These are phyloP conservation scores for Acanthamoeba pearcei DNA, from an alignment of 208 protist species.

Conservation along the genomic window DNA sequence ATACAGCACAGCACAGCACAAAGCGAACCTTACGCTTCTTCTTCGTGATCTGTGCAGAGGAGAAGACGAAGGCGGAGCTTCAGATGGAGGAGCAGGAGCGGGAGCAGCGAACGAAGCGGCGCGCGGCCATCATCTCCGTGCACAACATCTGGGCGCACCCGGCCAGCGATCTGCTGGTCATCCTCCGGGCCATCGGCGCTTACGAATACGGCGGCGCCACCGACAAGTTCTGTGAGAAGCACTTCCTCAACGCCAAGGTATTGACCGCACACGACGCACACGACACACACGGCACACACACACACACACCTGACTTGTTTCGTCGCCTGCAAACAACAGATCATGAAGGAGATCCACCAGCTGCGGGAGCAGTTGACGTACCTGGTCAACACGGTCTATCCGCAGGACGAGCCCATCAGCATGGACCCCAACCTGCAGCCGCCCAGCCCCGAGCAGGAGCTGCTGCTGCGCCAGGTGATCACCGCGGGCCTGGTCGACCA, in stretches of 20 bases:
- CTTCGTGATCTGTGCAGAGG: background rate
- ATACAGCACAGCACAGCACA: no score
- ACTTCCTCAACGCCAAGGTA: conserved; percentile 73
- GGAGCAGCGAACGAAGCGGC: conserved; percentile 7
- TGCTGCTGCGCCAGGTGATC: conserved; percentile 73
- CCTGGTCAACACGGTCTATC: conserved; percentile 38
- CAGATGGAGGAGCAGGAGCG: conserved; percentile 15
- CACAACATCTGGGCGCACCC: conserved; percentile 68
- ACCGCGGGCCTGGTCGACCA: conserved; percentile 57
- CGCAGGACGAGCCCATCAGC: conserved; percentile 40
- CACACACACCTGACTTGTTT: background rate
- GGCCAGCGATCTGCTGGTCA: conserved; percentile 57
- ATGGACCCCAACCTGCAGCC: conserved; percentile 51
- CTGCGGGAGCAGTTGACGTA: conserved; percentile 67
- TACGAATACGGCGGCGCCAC: conserved; percentile 69
- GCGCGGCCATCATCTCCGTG: conserved; percentile 9
- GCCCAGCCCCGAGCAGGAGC: conserved; percentile 56
- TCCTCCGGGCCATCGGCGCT: conserved; percentile 67
- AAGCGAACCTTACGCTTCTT: background rate
- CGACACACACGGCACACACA: background rate
- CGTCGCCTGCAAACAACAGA: background rate
- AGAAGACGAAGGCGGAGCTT: background rate
- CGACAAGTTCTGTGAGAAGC: conserved; percentile 65
- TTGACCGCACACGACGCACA: background rate
- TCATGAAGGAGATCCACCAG: conserved; percentile 74